A percentile compares a stretch with the other conserved stretches of the same genome.
phyloP scores from a whole-genome alignment of 2,329 filamentous ascomycete species.

The Penicillium griseofulvum region DNA sequence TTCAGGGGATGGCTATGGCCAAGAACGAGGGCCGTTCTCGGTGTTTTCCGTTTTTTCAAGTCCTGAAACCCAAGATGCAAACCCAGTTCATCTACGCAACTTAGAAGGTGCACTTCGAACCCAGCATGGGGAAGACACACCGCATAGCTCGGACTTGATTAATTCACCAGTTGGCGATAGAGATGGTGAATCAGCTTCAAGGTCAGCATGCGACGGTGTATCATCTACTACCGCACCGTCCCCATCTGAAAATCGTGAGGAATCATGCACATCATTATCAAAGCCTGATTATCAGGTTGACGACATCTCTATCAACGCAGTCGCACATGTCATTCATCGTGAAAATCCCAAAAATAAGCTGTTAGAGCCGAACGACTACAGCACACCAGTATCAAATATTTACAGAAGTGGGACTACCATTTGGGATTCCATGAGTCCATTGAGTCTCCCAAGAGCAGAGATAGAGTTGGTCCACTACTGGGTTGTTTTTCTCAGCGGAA shows the following conservation, averaged over 20 bases:
- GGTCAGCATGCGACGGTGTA: background rate
- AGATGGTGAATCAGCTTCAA: background rate
- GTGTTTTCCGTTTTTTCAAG: conserved; percentile 18
- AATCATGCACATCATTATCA: background rate
- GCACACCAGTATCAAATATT: background rate
- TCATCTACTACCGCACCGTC: background rate
- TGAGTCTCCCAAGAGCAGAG: conserved; percentile 13
- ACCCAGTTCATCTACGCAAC: background rate
- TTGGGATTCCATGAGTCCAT: conserved; percentile 7
- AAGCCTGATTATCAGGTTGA: background rate
- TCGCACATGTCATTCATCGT: background rate
- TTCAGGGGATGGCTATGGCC: conserved; percentile 12
- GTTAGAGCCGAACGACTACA: background rate
- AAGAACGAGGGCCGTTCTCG: conserved; percentile 24
- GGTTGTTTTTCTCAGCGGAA: conserved; percentile 30
- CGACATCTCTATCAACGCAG: background rate
- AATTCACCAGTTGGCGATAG: background rate
- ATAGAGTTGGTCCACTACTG: conserved; percentile 31
- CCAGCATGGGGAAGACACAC: background rate
- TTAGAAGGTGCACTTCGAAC: background rate
- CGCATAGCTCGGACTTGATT: background rate
- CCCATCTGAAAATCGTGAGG: background rate
- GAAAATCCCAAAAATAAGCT: background rate
- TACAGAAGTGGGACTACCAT: background rate
- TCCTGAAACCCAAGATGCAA: background rate